Evolutionary conservation across 2,329 filamentous ascomycete genomes (phyloP).

Genomic region (Orbilia brochopaga): DNA sequence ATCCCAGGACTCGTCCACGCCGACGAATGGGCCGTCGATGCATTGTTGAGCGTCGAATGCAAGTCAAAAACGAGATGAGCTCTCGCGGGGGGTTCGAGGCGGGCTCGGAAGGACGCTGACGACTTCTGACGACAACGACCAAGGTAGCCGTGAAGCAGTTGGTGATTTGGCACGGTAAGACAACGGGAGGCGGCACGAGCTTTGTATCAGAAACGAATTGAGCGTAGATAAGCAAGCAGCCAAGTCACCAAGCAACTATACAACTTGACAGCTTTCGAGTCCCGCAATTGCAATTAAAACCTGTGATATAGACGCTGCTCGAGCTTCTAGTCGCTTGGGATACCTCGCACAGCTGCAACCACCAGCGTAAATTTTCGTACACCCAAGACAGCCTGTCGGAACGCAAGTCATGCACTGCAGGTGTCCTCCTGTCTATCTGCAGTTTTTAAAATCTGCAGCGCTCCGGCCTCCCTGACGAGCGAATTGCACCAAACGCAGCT

Average conservation of each 20-base stretch:
- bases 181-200: constrained; percentile 24
- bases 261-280: background rate
- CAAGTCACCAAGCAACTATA: background rate
- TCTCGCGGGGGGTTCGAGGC: constrained; percentile 31
- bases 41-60: constrained; percentile 9
- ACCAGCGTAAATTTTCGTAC: background rate
- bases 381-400: constrained; percentile 20
- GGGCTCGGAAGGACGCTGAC: constrained; percentile 20
- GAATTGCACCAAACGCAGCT: constrained; percentile 10
- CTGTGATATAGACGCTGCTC: no score
- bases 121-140: no score
- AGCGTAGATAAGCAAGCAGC: constrained; percentile 8
- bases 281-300: no score
- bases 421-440: no score
- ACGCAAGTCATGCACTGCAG: constrained; percentile 4
- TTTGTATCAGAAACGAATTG: constrained; percentile 30
- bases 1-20: constrained; percentile 38
- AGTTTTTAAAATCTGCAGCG: constrained; percentile 22
- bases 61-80: constrained; percentile 45
- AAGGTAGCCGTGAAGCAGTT: constrained; percentile 6
- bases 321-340: no score
- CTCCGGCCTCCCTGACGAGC: constrained; percentile 16
- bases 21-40: constrained; percentile 33
- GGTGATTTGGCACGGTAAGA: constrained; percentile 42
- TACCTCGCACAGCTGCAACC: no score